Percentiles rank a stretch among this genome's conserved stretches.
Evolutionary conservation across 23 red algal species (phyloP).

Genomic region (Gracilaria gracilis): DNA sequence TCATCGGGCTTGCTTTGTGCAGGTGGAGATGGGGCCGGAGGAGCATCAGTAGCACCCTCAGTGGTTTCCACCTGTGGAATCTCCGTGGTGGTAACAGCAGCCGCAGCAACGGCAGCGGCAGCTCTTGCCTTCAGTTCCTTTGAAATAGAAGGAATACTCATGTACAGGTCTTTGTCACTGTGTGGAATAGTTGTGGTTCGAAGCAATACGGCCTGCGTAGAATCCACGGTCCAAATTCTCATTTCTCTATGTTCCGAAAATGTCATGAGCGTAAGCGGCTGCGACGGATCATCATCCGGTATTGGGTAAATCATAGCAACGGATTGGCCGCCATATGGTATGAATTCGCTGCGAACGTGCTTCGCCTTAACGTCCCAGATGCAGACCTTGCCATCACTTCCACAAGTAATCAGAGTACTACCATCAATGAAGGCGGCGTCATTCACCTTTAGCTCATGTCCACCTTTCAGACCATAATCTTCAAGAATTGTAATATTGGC

Average conservation of each 20-base stretch:
- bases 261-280: constrained; percentile 35
- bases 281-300: constrained; percentile 38
- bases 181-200: constrained; percentile 49
- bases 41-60: constrained; percentile 14
- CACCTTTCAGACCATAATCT: constrained; percentile 61
- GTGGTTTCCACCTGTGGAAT: not conserved
- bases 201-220: constrained; percentile 55
- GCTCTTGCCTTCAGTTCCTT: constrained; percentile 65
- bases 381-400: constrained; percentile 71
- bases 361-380: constrained; percentile 65
- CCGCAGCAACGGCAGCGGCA: constrained; percentile 47
- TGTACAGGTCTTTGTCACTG: constrained; percentile 58
- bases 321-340: constrained; percentile 56
- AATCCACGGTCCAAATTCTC: constrained; percentile 69
- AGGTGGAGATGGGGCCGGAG: constrained; percentile 34
- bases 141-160: constrained; percentile 65
- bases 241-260: constrained; percentile 38
- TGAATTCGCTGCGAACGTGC: constrained; percentile 61
- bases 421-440: constrained; percentile 68
- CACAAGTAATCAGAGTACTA: constrained; percentile 59
- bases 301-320: constrained; percentile 67
- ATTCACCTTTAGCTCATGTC: constrained; percentile 55
- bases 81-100: constrained; percentile 51
- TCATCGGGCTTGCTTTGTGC: constrained; percentile 21
- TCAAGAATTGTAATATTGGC: constrained; percentile 51